Conservation (phyloP, 805 yeast species). For the Lipomyces yamanashiensis region DNA sequence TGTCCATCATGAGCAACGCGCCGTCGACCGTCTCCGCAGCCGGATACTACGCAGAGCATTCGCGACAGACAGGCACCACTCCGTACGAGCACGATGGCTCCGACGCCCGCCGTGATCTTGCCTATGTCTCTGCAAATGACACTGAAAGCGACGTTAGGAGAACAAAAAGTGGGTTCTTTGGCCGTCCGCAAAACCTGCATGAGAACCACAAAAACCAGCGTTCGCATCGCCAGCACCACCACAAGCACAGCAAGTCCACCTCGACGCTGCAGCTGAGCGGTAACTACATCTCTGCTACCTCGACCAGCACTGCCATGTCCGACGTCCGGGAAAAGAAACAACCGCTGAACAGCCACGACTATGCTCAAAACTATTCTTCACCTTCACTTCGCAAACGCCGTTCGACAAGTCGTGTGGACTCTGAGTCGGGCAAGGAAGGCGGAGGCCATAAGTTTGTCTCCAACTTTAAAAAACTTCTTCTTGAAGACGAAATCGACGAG, state of each 20-base stretch:
- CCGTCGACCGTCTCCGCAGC: conserved; percentile 14
- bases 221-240: conserved; percentile 1
- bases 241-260: not conserved
- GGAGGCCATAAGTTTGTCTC: not conserved
- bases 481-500: conserved; percentile 29
- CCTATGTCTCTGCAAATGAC: not conserved
- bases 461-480: conserved; percentile 6
- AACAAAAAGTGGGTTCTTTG: conserved; percentile 1
- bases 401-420: not conserved
- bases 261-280: not conserved
- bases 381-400: not conserved
- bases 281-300: not conserved
- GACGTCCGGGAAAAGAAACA: not conserved
- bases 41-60: conserved; percentile 13
- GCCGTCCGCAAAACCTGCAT: conserved; percentile 2
- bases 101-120: not conserved
- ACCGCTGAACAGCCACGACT: not conserved
- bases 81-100: not conserved
- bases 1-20: conserved; percentile 5
- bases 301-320: not conserved
- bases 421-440: not conserved
- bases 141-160: not conserved
- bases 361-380: not conserved
- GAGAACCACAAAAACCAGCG: not conserved
- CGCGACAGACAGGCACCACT: not conserved